phyloP scores from a whole-genome alignment of 2,329 filamentous ascomycete genomes.

The Monosporascus sp. region DNA sequence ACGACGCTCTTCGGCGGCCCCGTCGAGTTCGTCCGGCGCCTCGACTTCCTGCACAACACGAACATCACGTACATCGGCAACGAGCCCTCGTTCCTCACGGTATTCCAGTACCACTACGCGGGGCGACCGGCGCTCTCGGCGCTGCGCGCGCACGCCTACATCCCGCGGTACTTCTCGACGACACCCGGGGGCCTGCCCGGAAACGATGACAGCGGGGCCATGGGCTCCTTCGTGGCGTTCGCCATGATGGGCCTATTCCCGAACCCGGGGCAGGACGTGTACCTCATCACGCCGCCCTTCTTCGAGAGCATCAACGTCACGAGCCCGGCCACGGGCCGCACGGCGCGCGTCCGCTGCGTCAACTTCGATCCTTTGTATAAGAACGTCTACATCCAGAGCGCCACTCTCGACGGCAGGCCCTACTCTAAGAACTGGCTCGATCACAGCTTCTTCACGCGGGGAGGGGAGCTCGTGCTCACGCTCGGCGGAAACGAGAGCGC shows the following conservation, averaged over 20 bases:
- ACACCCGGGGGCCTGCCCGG: conserved; percentile 57
- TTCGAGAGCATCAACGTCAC: conserved; percentile 56
- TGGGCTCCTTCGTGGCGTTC: conserved; percentile 62
- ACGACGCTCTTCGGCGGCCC: conserved; percentile 57
- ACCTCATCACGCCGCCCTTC: conserved; percentile 65
- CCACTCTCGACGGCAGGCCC: conserved; percentile 52
- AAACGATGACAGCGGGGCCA: conserved; percentile 66
- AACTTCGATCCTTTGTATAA: conserved; percentile 57
- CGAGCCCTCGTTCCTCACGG: conserved; percentile 34
- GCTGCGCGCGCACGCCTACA: conserved; percentile 55
- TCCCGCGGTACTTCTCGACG: conserved; percentile 57
- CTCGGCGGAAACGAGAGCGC: conserved; percentile 55
- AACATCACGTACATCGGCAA: conserved; percentile 64
- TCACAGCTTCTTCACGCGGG: conserved; percentile 62
- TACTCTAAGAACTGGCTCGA: conserved; percentile 64
- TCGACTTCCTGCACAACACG: conserved; percentile 59
- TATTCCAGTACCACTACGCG: conserved; percentile 66
- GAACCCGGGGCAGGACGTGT: conserved; percentile 62
- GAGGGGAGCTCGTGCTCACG: conserved; percentile 57
- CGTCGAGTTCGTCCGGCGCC: conserved; percentile 48
- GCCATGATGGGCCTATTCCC: conserved; percentile 68
- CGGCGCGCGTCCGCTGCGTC: conserved; percentile 52
- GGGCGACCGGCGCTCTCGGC: conserved; percentile 54
- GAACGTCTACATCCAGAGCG: conserved; percentile 60
- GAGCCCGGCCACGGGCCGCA: conserved; percentile 52